Percentiles rank a stretch among this genome's conserved stretches.
phyloP scores from a whole-genome alignment of 1,284 basidiomycete species.

The Ustilago loliicola region DNA sequence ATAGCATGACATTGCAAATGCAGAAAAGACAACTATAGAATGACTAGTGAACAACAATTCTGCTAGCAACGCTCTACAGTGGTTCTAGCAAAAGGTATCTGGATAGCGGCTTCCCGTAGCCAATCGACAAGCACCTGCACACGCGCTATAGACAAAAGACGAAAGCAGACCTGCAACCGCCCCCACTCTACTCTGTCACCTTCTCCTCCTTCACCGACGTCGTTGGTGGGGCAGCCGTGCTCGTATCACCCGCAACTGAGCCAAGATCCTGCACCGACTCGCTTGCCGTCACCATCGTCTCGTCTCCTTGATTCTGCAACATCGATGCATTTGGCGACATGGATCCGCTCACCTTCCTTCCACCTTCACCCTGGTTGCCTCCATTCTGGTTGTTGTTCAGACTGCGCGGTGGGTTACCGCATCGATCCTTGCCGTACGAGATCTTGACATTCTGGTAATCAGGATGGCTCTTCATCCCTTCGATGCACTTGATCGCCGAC shows the following conservation, averaged over 20 bases:
- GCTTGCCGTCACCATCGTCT: constrained; percentile 55
- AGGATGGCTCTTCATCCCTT: constrained; percentile 68
- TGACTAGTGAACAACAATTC: background rate
- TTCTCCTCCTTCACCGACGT: constrained; percentile 13
- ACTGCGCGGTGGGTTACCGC: constrained; percentile 64
- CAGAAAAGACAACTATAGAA: background rate
- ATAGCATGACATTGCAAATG: background rate
- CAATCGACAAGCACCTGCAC: background rate
- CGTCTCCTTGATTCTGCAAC: constrained; percentile 35
- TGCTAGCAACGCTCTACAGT: background rate
- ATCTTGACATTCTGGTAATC: constrained; percentile 68
- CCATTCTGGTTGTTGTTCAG: constrained; percentile 34
- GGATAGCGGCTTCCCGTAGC: background rate
- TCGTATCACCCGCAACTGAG: constrained; percentile 18
- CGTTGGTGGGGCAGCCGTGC: constrained; percentile 7
- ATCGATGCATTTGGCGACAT: constrained; percentile 38
- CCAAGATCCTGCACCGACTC: constrained; percentile 52
- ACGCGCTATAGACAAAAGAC: background rate
- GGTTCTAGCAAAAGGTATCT: constrained; percentile 1
- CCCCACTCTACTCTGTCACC: constrained; percentile 7
- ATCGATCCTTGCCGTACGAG: constrained; percentile 68
- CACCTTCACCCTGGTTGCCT: constrained; percentile 16
- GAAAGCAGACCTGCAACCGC: background rate
- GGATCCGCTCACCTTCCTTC: constrained; percentile 38
- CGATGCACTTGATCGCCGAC: constrained; percentile 69